Evolutionary conservation across 2,329 filamentous ascomycete genomes (phyloP), one percentile per base, ranked within the genome.

Genomic region (Corinectria fuckeliana): DNA sequence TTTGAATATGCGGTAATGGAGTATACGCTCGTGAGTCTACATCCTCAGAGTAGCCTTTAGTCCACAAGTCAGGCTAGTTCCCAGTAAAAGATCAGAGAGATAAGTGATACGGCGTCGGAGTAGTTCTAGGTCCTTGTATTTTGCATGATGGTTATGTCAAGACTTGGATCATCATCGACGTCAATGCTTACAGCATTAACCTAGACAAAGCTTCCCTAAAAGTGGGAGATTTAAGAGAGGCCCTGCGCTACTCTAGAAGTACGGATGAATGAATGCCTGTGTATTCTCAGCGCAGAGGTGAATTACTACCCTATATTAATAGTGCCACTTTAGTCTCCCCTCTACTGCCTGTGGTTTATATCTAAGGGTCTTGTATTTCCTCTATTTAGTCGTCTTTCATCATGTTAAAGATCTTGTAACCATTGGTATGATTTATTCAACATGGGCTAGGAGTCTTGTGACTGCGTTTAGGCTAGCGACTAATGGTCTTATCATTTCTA

Each of bases 341-440:
- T n/a, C n/a, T n/a, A n/a, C n/a, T n/a, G n/a, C n/a, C n/a, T n/a
- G n/a, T n/a, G n/a, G n/a, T 14, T 34, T n/a, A 16, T 3, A 14
- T 36, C 14, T 9, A 9, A 34, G 14, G 32, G 9, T 8, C 3
- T 34, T 16, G 32, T 3, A 3, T 32, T 32, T 32, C 13, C 30
- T 32, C 2, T 5, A 32, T 13, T n/a, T 5, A 32, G 30, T 14
- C 4, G 4, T 6, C 13, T 3, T 11, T 1, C 30, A n/a, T 32
- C 7, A 4, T n/a, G 3, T 14, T 1, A 6, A 32, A 16, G 8
- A 2, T 23, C 20, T 13, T 14, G 21, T 3, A 25, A 8, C 20
- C 3, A 20, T 9, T 7, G 14, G 1, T 4, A 66, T 66, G 64
- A 64, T 67, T 16, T 53, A 23, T 10, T 11, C 59, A 8, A 10